Evolutionary conservation across 352 stramenopile genomes (phyloP).

Genomic region (Phytophthora colocasiae): DNA sequence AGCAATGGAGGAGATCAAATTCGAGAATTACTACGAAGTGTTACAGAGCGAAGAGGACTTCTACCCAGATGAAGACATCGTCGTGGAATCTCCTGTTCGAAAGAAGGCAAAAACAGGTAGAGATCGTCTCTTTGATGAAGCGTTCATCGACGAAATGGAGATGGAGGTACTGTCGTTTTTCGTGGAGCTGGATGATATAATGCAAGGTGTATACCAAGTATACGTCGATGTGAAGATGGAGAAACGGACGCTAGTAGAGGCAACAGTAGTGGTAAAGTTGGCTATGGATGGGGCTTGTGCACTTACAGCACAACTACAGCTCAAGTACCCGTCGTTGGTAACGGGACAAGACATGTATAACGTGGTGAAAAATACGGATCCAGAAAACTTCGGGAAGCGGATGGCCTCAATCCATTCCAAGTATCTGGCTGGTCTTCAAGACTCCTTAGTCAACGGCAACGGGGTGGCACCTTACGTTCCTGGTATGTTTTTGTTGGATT

Average conservation of each 20-base stretch:
- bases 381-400: conserved; percentile 1
- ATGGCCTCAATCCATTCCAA: conserved; percentile 8
- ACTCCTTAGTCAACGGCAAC: conserved; percentile 1
- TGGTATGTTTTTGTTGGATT: conserved; percentile 33
- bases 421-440: conserved; percentile 5
- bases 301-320: conserved; percentile 30
- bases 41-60: conserved; percentile 11
- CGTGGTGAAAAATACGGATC: conserved; percentile 1
- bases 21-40: conserved; percentile 31
- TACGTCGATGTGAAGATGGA: conserved; percentile 37
- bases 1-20: background rate
- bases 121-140: conserved; percentile 21
- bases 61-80: conserved; percentile 1
- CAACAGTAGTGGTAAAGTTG: conserved; percentile 34
- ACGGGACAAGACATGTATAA: conserved; percentile 1
- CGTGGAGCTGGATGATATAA: conserved; percentile 34
- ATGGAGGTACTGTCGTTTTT: conserved; percentile 35
- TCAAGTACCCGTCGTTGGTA: conserved; percentile 27
- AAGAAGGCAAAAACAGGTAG: conserved; percentile 6
- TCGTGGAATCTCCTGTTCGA: background rate
- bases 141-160: conserved; percentile 32
- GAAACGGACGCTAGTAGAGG: conserved; percentile 39
- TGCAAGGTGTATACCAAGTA: conserved; percentile 19
- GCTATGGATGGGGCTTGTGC: conserved; percentile 23
- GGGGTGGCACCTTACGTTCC: conserved; percentile 17